A percentile compares a stretch with the other conserved stretches of the same genome.
Evolutionary conservation across 2,329 filamentous ascomycete species (phyloP).

Genomic region (Sclerotinia sclerotiorum): DNA sequence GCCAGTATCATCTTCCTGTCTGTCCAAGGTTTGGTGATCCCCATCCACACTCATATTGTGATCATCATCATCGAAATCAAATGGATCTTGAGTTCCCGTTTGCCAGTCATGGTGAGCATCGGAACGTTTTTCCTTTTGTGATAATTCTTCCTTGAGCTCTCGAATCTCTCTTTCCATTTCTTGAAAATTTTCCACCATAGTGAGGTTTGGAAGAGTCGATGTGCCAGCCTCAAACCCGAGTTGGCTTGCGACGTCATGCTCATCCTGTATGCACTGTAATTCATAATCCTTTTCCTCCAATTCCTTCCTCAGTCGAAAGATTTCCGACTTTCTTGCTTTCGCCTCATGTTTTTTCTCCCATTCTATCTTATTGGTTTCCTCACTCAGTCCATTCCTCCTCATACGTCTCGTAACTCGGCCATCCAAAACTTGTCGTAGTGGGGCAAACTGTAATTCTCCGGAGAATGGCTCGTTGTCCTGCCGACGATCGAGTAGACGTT

Average conservation of each 20-base stretch:
- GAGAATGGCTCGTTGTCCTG: slow-evolving; percentile 37
- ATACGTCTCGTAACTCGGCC: slow-evolving; percentile 58
- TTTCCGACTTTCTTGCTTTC: slow-evolving; percentile 47
- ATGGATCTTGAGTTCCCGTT: slow-evolving; percentile 49
- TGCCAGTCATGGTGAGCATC: slow-evolving; percentile 49
- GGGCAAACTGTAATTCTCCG: slow-evolving; percentile 48
- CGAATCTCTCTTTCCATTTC: slow-evolving; percentile 37
- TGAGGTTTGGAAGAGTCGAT: slow-evolving; percentile 22
- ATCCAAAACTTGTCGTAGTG: slow-evolving; percentile 56
- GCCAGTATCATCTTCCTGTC: background rate
- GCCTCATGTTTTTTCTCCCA: slow-evolving; percentile 48
- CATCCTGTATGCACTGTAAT: slow-evolving; percentile 37
- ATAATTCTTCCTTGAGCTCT: slow-evolving; percentile 35
- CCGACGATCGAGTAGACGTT: slow-evolving; percentile 30
- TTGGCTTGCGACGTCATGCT: slow-evolving; percentile 37
- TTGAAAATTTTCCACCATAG: slow-evolving; percentile 31
- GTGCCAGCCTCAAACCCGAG: slow-evolving; percentile 35
- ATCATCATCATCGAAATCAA: slow-evolving; percentile 34
- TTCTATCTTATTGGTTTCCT: slow-evolving; percentile 56
- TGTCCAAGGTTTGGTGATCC: slow-evolving; percentile 23
- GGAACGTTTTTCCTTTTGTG: slow-evolving; percentile 30
- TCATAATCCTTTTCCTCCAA: slow-evolving; percentile 42
- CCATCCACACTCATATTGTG: slow-evolving; percentile 38
- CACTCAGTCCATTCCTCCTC: slow-evolving; percentile 56
- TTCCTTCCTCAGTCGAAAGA: slow-evolving; percentile 50